These are phyloP conservation scores for Chlamydomonas reinhardtii DNA, from an alignment of 163 green algal genomes.

Conservation along the genomic window DNA sequence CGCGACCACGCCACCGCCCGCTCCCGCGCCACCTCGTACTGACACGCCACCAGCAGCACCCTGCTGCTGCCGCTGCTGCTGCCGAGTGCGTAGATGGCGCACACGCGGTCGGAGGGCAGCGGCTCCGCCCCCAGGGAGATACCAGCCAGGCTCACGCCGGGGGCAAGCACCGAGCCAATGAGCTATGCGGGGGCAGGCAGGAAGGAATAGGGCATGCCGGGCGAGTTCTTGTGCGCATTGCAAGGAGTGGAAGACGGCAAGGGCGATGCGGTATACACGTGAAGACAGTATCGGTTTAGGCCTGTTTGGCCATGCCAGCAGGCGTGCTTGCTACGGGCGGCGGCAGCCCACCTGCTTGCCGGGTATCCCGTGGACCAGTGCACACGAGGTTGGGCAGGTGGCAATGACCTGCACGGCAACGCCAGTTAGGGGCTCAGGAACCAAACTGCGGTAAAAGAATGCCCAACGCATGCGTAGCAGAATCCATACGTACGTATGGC, in stretches of 20 bases:
- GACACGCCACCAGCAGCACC: conserved; percentile 44
- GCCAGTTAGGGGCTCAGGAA: neutral
- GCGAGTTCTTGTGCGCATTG: too few species aligned
- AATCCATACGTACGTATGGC: too few species aligned
- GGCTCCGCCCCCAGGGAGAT: neutral
- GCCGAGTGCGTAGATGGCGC: conserved; percentile 15
- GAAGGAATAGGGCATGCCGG: too few species aligned
- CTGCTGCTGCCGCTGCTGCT: neutral
- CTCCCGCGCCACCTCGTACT: conserved; percentile 41
- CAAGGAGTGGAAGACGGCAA: too few species aligned
- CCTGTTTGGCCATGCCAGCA: too few species aligned
- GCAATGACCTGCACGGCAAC: neutral
- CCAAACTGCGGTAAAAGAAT: too few species aligned
- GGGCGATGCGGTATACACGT: too few species aligned
- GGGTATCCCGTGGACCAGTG: neutral
- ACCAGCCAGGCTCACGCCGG: conserved; percentile 23
- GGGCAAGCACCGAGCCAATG: conserved; percentile 17
- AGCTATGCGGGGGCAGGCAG: neutral
- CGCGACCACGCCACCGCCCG: conserved; percentile 31
- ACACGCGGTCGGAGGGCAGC: conserved; percentile 8
- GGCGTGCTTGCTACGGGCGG: too few species aligned
- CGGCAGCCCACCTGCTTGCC: conserved; percentile 14
- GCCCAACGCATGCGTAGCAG: too few species aligned
- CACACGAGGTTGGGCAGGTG: conserved; percentile 39
- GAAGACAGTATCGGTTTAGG: too few species aligned